Percentiles rank a stretch among this genome's conserved stretches.
Conservation (phyloP, 2,329 filamentous ascomycete species). For the Coniochaeta pulveracea region DNA sequence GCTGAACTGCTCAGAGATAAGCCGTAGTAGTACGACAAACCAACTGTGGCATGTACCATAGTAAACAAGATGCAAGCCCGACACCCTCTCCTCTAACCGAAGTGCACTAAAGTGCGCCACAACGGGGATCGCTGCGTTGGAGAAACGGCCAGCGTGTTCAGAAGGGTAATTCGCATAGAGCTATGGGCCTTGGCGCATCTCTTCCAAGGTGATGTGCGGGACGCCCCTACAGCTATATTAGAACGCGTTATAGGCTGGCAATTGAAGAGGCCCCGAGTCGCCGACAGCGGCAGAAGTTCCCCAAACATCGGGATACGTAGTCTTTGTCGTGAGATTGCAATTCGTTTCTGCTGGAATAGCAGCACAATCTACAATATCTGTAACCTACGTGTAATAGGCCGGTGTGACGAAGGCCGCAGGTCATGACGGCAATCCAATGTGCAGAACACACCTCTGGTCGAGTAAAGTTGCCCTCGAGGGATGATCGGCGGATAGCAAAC, state of each 20-base stretch:
- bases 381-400: neutral
- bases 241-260: conserved; percentile 14
- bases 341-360: neutral
- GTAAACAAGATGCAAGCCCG: neutral
- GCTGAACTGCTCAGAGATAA: neutral
- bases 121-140: neutral
- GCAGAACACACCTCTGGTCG: too few species aligned
- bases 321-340: neutral
- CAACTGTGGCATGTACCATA: too few species aligned
- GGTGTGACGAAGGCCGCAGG: too few species aligned
- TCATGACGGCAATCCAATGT: too few species aligned
- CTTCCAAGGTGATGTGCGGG: neutral
- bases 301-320: neutral
- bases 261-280: conserved; percentile 19
- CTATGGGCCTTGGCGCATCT: conserved; percentile 1
- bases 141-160: neutral
- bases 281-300: conserved; percentile 5
- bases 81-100: neutral
- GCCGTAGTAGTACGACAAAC: too few species aligned
- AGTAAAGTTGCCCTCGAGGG: too few species aligned
- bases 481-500: too few species aligned
- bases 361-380: neutral
- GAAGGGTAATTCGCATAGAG: too few species aligned
- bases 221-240: neutral
- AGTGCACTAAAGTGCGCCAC: conserved; percentile 1